Evolutionary conservation across 192 early-diverging fungal genomes (phyloP).

Genomic region (Podochytrium sp.): DNA sequence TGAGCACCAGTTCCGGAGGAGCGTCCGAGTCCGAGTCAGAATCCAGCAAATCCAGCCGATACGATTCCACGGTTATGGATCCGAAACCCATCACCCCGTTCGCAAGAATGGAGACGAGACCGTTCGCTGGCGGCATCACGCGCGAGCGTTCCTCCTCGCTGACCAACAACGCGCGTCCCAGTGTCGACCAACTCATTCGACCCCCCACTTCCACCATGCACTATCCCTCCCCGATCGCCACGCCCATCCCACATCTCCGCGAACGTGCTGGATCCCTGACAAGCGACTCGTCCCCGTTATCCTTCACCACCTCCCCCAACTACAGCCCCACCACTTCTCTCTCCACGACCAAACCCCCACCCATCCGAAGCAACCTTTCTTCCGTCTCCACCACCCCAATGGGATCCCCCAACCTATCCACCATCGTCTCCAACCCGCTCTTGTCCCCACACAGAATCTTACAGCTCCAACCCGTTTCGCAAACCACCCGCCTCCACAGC

Average conservation of each 20-base stretch:
- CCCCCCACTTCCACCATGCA: not conserved
- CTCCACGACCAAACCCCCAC: not conserved
- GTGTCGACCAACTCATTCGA: not conserved
- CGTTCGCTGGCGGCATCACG: not conserved
- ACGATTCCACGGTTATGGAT: not conserved
- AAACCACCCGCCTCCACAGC: not conserved
- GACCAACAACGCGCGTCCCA: not conserved
- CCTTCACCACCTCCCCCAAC: not conserved
- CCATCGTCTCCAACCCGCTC: not conserved
- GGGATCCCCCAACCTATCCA: not conserved
- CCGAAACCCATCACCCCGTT: not conserved
- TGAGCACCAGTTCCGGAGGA: conserved; percentile 16
- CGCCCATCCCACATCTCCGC: not conserved
- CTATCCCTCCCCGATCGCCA: not conserved
- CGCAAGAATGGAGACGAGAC: conserved; percentile 4
- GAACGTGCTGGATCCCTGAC: not conserved
- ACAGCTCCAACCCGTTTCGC: not conserved
- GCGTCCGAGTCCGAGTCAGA: not conserved
- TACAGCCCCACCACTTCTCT: not conserved
- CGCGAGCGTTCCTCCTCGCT: conserved; percentile 15
- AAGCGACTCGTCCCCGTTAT: not conserved
- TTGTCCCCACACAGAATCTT: not conserved
- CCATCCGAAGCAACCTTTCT: no score
- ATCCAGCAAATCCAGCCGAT: not conserved
- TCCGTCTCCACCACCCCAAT: no score